Conservation (phyloP, 164 flowering plant genomes). For the Sedum album region DNA sequence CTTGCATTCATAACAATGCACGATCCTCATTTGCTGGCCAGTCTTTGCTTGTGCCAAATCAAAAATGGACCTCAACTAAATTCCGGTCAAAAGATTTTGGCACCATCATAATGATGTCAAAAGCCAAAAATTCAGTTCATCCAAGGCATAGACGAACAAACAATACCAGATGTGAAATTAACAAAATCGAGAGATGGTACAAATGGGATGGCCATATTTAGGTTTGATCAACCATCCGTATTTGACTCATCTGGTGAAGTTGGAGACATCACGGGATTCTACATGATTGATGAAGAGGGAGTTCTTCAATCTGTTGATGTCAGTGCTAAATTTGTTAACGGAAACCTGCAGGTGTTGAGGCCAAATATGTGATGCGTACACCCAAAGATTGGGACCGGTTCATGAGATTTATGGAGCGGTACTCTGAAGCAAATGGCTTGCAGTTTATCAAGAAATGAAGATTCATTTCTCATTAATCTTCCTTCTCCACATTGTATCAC, state of each 20-base stretch:
- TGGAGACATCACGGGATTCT: slow-evolving; percentile 91
- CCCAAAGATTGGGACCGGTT: slow-evolving; percentile 93
- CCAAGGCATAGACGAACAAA: slow-evolving; percentile 85
- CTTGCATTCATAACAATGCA: slow-evolving; percentile 26
- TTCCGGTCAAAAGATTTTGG: slow-evolving; percentile 16
- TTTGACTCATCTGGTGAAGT: slow-evolving; percentile 80
- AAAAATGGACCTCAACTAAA: slow-evolving; percentile 13
- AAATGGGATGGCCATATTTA: slow-evolving; percentile 82
- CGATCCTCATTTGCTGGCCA: slow-evolving; percentile 57
- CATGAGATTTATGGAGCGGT: slow-evolving; percentile 98
- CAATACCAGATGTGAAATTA: slow-evolving; percentile 78
- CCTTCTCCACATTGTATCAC: not conserved
- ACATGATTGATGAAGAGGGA: slow-evolving; percentile 98
- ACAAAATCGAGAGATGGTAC: slow-evolving; percentile 92
- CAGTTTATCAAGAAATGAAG: slow-evolving; percentile 75
- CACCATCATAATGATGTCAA: slow-evolving; percentile 48
- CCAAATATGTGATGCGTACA: slow-evolving; percentile 75
- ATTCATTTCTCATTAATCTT: slow-evolving; percentile 10
- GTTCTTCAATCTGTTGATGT: slow-evolving; percentile 77
- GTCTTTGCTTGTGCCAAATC: slow-evolving; percentile 25
- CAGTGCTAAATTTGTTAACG: slow-evolving; percentile 73
- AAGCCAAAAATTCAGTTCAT: slow-evolving; percentile 90
- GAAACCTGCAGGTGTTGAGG: slow-evolving; percentile 82
- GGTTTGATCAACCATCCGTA: slow-evolving; percentile 77
- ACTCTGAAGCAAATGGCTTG: slow-evolving; percentile 76